Percentiles rank a stretch among this genome's conserved stretches.
Conservation (phyloP, 2,329 filamentous ascomycete genomes). For the Eurotiales sp. region DNA sequence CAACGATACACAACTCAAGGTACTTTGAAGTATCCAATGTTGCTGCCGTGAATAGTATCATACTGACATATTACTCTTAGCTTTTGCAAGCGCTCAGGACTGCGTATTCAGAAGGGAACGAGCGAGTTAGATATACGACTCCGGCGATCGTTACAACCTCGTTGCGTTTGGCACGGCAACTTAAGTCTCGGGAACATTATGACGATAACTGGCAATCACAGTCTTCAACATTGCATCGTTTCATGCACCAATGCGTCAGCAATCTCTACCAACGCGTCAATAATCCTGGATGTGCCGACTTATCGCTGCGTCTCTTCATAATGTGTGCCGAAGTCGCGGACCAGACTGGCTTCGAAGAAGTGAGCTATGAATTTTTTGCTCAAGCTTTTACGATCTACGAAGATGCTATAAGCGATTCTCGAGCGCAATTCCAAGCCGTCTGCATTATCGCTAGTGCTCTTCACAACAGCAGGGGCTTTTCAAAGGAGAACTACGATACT, state of each 20-base stretch:
- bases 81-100: conserved; percentile 84
- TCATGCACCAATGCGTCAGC: conserved; percentile 84
- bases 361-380: conserved; percentile 96
- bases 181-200: conserved; percentile 87
- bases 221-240: conserved; percentile 84
- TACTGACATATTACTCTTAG: conserved; percentile 29
- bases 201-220: conserved; percentile 70
- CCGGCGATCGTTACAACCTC: conserved; percentile 86
- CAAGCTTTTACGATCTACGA: conserved; percentile 98
- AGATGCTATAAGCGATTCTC: conserved; percentile 89
- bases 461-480: conserved; percentile 84
- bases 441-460: conserved; percentile 88
- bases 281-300: conserved; percentile 74
- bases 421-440: conserved; percentile 96
- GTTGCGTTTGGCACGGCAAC: conserved; percentile 81
- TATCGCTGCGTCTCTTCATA: conserved; percentile 84
- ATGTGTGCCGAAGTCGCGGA: conserved; percentile 91
- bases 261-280: conserved; percentile 84
- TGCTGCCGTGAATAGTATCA: neutral
- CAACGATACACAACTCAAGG: conserved; percentile 90
- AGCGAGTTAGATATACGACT: conserved; percentile 92
- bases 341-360: conserved; percentile 87
- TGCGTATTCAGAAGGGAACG: conserved; percentile 85
- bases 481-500: conserved; percentile 97
- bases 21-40: conserved; percentile 23